phyloP scores from a whole-genome alignment of 2,329 filamentous ascomycete genomes.

The Diplodia seriata region DNA sequence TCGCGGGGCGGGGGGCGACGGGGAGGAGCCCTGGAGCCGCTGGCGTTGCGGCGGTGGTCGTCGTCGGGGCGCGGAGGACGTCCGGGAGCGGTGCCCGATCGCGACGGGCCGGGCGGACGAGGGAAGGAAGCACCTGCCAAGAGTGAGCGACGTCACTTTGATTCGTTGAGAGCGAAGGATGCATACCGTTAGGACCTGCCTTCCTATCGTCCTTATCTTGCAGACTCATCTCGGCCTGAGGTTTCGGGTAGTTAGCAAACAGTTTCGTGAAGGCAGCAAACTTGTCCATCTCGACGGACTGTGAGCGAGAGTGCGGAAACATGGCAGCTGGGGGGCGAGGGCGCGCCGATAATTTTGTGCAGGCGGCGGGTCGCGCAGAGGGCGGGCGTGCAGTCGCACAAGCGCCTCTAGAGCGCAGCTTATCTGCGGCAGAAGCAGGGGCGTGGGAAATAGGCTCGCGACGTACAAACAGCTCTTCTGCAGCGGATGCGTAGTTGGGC shows the following conservation, averaged over 20 bases:
- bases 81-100: slow-evolving; percentile 53
- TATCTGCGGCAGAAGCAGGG: slow-evolving; percentile 34
- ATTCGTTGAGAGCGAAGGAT: not conserved
- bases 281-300: slow-evolving; percentile 45
- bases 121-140: slow-evolving; percentile 34
- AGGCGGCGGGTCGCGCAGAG: slow-evolving; percentile 3
- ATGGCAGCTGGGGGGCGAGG: slow-evolving; percentile 13
- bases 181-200: slow-evolving; percentile 25
- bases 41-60: slow-evolving; percentile 37
- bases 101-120: slow-evolving; percentile 52
- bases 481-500: slow-evolving; percentile 56
- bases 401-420: slow-evolving; percentile 7
- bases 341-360: slow-evolving; percentile 15
- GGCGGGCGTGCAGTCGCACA: slow-evolving; percentile 23
- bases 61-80: slow-evolving; percentile 43
- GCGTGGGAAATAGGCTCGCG: slow-evolving; percentile 32
- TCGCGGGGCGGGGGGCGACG: slow-evolving; percentile 37
- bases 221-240: slow-evolving; percentile 71
- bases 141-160: slow-evolving; percentile 36
- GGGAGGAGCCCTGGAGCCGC: slow-evolving; percentile 16
- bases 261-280: slow-evolving; percentile 48
- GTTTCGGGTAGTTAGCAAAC: slow-evolving; percentile 53
- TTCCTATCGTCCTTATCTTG: slow-evolving; percentile 66
- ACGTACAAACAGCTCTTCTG: slow-evolving; percentile 81
- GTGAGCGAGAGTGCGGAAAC: slow-evolving; percentile 20